Conservation (phyloP, 345 rosid species). For the Salix arbutifolia region DNA sequence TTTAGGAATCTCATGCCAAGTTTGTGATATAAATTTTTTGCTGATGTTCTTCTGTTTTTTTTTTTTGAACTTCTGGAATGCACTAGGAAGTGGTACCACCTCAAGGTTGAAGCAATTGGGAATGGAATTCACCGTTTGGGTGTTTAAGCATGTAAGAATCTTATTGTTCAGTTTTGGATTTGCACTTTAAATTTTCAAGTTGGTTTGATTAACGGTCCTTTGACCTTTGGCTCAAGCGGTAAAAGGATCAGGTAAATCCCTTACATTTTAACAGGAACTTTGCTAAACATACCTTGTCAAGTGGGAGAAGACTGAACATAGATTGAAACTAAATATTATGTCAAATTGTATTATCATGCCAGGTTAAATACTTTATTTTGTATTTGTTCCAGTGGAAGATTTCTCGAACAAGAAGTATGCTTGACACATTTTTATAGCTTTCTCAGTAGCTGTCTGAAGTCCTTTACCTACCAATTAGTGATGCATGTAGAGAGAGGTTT, state of each 20-base stretch:
- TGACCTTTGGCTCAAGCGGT: background rate
- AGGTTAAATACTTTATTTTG: background rate
- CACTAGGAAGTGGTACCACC: conserved; percentile 73
- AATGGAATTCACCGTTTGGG: conserved; percentile 99
- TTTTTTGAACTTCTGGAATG: conserved; percentile 20
- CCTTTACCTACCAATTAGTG: background rate
- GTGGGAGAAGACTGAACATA: background rate
- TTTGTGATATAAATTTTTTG: conserved; percentile 3
- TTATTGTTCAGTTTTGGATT: conserved; percentile 17
- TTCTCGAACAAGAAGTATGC: background rate
- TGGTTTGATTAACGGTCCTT: background rate
- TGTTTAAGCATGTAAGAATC: conserved; percentile 83
- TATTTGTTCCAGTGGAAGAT: background rate
- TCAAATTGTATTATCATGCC: background rate
- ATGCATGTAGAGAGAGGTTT: too few species aligned
- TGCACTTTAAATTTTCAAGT: conserved; percentile 9
- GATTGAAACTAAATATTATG: background rate
- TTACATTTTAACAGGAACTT: background rate
- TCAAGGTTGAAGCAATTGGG: conserved; percentile 91
- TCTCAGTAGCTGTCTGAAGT: background rate
- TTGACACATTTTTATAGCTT: background rate
- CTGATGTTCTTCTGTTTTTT: conserved; percentile 9
- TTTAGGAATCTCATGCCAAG: background rate
- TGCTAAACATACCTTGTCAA: background rate
- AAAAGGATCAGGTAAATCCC: background rate